Percentiles rank a stretch among this genome's conserved stretches.
phyloP scores from a whole-genome alignment of 352 stramenopile genomes.

The Pythium coloratum region DNA sequence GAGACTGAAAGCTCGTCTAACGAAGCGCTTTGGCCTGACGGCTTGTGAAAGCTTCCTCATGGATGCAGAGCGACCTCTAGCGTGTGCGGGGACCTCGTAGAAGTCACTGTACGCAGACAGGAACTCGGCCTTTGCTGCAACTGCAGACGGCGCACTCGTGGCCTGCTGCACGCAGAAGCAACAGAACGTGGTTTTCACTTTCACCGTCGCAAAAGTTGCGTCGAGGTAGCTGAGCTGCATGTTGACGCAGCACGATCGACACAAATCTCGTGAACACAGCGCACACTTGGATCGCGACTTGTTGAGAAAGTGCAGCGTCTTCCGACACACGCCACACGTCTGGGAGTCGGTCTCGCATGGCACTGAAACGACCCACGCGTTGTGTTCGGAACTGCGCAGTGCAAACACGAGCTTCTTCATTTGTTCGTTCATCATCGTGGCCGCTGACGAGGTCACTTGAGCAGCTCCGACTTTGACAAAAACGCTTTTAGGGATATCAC shows the following conservation, averaged over 20 bases:
- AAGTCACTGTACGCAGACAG: neutral
- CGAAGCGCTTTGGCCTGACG: neutral
- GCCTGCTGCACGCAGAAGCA: constrained; percentile 11
- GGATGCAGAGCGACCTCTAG: neutral
- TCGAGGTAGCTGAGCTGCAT: constrained; percentile 16
- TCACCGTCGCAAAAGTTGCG: neutral
- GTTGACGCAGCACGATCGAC: constrained; percentile 11
- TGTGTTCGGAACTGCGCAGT: neutral
- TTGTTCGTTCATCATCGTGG: constrained; percentile 1
- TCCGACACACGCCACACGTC: constrained; percentile 13
- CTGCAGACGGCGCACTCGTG: neutral
- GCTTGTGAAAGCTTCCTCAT: neutral
- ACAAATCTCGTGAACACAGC: constrained; percentile 13
- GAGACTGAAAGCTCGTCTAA: neutral
- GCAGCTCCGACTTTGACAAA: neutral
- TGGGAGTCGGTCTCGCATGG: neutral
- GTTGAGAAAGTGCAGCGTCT: constrained; percentile 13
- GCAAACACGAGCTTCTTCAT: constrained; percentile 16
- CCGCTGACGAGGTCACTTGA: neutral
- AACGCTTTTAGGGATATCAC: constrained; percentile 34
- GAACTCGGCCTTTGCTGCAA: constrained; percentile 8
- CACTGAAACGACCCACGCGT: neutral
- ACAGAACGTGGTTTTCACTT: constrained; percentile 11
- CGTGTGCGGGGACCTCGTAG: neutral
- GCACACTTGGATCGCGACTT: constrained; percentile 17